Evolutionary conservation across 2,329 filamentous ascomycete genomes (phyloP).

Genomic region (Fusarium gaditjirri): DNA sequence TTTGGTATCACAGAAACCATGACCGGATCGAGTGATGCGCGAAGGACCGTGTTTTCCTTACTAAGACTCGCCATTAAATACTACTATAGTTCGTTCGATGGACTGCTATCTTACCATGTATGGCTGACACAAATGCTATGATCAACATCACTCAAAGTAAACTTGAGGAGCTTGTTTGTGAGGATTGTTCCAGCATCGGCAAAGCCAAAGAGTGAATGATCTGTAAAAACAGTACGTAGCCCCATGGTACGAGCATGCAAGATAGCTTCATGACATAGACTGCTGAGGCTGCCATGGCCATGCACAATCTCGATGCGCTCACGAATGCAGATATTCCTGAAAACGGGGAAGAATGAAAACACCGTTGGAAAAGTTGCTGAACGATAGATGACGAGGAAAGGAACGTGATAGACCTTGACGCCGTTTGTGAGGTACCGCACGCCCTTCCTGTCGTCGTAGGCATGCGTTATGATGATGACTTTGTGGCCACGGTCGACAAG

Average conservation of each 20-base stretch:
- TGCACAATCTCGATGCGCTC: slow-evolving; percentile 98
- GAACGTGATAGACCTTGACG: slow-evolving; percentile 97
- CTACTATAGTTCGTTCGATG: background rate
- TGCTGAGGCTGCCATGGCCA: slow-evolving; percentile 94
- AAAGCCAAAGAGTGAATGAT: slow-evolving; percentile 97
- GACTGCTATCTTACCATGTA: slow-evolving; percentile 75
- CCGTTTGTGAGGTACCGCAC: slow-evolving; percentile 97
- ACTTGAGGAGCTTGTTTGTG: slow-evolving; percentile 97
- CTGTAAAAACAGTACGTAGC: slow-evolving; percentile 93
- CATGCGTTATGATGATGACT: slow-evolving; percentile 96
- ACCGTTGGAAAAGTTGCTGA: slow-evolving; percentile 94
- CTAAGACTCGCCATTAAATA: slow-evolving; percentile 57
- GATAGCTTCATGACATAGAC: slow-evolving; percentile 92
- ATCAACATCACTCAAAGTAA: slow-evolving; percentile 94
- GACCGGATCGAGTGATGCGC: slow-evolving; percentile 91
- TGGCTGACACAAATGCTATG: slow-evolving; percentile 99
- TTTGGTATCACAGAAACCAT: slow-evolving; percentile 99
- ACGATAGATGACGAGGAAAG: slow-evolving; percentile 95
- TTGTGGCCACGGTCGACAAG: slow-evolving; percentile 97
- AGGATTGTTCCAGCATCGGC: slow-evolving; percentile 95
- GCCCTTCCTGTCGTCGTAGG: slow-evolving; percentile 89
- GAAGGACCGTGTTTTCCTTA: slow-evolving; percentile 97
- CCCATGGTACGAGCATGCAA: slow-evolving; percentile 97
- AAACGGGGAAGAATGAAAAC: slow-evolving; percentile 98
- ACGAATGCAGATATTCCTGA: slow-evolving; percentile 93